Conservation (phyloP, 106 monocot species). For the Allium cepa region DNA sequence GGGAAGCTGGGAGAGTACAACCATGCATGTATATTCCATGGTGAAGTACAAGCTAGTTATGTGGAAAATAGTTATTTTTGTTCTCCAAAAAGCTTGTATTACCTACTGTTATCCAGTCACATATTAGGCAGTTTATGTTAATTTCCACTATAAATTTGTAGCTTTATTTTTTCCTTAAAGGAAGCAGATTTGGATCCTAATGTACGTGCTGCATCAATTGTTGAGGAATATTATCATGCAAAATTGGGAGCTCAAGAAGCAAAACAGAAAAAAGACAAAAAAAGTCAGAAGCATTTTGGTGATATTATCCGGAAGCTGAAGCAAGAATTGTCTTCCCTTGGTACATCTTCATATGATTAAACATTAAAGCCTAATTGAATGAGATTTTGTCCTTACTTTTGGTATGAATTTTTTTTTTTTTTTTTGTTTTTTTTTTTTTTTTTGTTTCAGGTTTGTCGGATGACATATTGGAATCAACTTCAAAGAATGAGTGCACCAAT, state of each 20-base stretch:
- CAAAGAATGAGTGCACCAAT: constrained; percentile 18
- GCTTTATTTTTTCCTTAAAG: constrained; percentile 21
- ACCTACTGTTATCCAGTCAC: too few species aligned
- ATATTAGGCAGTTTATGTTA: too few species aligned
- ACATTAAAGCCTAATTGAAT: neutral
- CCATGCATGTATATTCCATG: too few species aligned
- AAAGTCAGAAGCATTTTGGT: constrained; percentile 46
- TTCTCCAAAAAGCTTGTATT: too few species aligned
- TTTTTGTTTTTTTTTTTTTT: too few species aligned
- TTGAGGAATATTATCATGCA: constrained; percentile 57
- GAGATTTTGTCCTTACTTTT: neutral
- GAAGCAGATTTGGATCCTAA: constrained; percentile 27
- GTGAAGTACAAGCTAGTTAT: too few species aligned
- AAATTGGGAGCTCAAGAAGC: constrained; percentile 62
- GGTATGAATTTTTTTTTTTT: neutral
- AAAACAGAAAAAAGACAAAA: constrained; percentile 58
- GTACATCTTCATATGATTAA: constrained; percentile 14
- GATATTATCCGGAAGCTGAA: constrained; percentile 48
- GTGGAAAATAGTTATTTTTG: too few species aligned
- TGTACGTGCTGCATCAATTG: constrained; percentile 33
- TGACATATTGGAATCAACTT: constrained; percentile 30
- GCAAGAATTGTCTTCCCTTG: constrained; percentile 53
- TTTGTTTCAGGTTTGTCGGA: constrained; percentile 50
- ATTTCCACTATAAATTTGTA: too few species aligned
- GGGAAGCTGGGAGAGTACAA: too few species aligned